Evolutionary conservation across 2,329 filamentous ascomycete species (phyloP).

Genomic region (Aspergillus persii): DNA sequence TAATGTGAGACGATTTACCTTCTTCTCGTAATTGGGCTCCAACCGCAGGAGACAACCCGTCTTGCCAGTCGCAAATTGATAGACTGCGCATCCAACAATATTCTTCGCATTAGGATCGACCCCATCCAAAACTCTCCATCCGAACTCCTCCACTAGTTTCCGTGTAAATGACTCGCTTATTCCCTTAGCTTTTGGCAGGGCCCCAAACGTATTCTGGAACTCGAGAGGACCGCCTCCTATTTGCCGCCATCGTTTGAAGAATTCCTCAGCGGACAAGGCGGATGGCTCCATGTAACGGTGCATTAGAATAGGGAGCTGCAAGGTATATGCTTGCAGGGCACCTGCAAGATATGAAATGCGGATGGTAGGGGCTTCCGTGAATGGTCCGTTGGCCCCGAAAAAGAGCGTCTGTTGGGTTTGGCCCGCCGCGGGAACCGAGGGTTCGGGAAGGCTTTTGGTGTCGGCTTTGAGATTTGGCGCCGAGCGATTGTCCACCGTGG

Average conservation of each 20-base stretch:
- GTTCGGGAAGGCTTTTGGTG: conserved; percentile 83
- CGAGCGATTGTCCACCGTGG: conserved; percentile 73
- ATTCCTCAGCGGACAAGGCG: conserved; percentile 82
- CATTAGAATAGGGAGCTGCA: conserved; percentile 82
- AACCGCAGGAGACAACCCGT: conserved; percentile 89
- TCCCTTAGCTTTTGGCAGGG: conserved; percentile 60
- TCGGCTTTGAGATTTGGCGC: conserved; percentile 74
- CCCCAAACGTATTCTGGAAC: conserved; percentile 79
- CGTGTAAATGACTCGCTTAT: conserved; percentile 70
- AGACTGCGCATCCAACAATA: conserved; percentile 82
- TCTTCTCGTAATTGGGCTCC: conserved; percentile 89
- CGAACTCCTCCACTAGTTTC: conserved; percentile 75
- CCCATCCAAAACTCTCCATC: conserved; percentile 79
- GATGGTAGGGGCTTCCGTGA: conserved; percentile 79
- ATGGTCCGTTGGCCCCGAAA: conserved; percentile 82
- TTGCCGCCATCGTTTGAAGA: conserved; percentile 99
- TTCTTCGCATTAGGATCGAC: conserved; percentile 95
- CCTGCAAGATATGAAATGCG: conserved; percentile 93
- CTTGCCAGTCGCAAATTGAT: conserved; percentile 76
- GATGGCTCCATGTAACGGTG: conserved; percentile 98
- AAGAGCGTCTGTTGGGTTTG: conserved; percentile 94
- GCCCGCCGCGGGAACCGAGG: conserved; percentile 67
- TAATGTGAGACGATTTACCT: conserved; percentile 60
- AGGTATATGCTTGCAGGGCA: conserved; percentile 83
- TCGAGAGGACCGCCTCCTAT: conserved; percentile 87